Conservation (phyloP, 345 rosid genomes). For the Euphorbia lathyris region DNA sequence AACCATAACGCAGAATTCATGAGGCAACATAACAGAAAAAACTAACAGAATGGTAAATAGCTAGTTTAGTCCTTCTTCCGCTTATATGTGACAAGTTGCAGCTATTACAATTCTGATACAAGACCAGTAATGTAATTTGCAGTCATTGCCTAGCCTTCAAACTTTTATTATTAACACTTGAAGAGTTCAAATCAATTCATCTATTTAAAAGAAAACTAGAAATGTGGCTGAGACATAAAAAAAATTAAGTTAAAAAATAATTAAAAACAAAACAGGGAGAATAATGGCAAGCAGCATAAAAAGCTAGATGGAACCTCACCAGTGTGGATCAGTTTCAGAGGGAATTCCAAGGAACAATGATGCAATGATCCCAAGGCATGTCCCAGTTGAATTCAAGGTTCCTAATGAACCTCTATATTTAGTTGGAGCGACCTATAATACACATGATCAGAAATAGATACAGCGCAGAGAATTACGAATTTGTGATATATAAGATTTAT, state of each 20-base stretch:
- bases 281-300: background rate
- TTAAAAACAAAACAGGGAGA: background rate
- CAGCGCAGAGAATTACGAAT: background rate
- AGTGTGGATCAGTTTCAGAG: constrained; percentile 64
- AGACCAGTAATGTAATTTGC: background rate
- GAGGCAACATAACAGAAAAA: too few species aligned
- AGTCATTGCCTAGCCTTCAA: background rate
- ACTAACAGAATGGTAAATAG: too few species aligned
- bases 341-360: constrained; percentile 52
- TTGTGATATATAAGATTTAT: background rate
- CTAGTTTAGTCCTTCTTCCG: too few species aligned
- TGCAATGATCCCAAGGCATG: constrained; percentile 67
- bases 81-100: too few species aligned
- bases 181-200: background rate
- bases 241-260: background rate
- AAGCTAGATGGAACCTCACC: constrained; percentile 40
- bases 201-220: background rate
- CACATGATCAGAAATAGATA: constrained; percentile 5
- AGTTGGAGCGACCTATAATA: constrained; percentile 67
- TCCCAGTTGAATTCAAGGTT: constrained; percentile 58
- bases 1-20: too few species aligned
- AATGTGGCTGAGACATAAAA: background rate
- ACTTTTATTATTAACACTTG: background rate
- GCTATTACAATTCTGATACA: background rate
- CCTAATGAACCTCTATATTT: constrained; percentile 73